Evolutionary conservation across 2,329 filamentous ascomycete genomes (phyloP), one percentile per base, ranked within the genome.

Genomic region (Zalaria sp.): DNA sequence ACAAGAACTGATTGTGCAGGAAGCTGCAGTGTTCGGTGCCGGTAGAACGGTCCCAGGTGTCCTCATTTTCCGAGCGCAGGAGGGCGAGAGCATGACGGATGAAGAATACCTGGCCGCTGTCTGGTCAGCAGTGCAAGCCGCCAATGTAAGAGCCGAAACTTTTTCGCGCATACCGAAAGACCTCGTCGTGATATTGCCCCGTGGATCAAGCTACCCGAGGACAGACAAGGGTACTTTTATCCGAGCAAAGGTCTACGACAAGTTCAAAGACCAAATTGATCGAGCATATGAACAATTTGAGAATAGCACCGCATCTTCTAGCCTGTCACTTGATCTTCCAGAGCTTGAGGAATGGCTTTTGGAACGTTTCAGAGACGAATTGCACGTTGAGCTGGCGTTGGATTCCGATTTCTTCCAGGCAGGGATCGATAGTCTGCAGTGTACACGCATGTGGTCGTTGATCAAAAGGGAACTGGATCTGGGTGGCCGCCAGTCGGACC

Each of bases 161-260:
- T 80, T 75, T 48, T 68, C 68, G 0, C 64, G 66, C 9, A 66
- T 79, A 2, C 68, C 67, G 0, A 63, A 56, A 10, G 72, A 76
- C 3, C 65, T 79, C 52, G 58, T 79, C 0, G 53, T 68, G 0
- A 51, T 77, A 3, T 55, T 75, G 3, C 59, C 64, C 0, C 47
- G 59, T 0, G 66, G 65, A 1, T 64, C 61, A 4, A 46, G 54
- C 3, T 77, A 72, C 47, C 63, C 71, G 1, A 57, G 55, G 34
- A 77, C 73, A 1, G 73, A 76, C 45, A 77, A 77, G 51, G 70
- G 70, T 3, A 76, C 70, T 0, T 65, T 72, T 42, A 75, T 76
- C 39, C 65, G 73, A 3, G 66, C 66, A 3, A 64, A 65, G 11
- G 63, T 71, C 5, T 73, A 75, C 47, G 57, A 58, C 36, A 55